Base-by-base conservation (phyloP, 1,139 yeast genomes). In the Hansenula lynferdii region DNA sequence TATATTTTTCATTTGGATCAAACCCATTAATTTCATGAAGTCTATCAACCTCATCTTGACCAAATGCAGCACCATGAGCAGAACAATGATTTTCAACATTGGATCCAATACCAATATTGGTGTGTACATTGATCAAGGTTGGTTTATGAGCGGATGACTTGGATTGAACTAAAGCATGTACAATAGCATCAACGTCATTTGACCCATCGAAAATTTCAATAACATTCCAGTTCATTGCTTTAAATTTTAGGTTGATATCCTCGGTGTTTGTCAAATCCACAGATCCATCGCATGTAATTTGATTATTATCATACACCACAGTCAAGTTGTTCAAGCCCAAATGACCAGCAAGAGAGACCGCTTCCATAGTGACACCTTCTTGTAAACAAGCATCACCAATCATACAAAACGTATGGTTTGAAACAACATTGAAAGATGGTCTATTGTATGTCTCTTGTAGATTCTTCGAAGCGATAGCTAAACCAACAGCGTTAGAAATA, bases 291-390 rank as follows among this genome's bases (percentile, higher is more conserved):
- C 65, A 61, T 15, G 63, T 51, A 36, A 64, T 48, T 32, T 58
- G 62, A 41, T 92, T 92, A 72, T 89, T 96, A 63, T 92, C 99
- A 82, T 94, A 94, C 70, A 92, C 81, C 43, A 94, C 89, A 66
- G 92, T 87, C 70, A 92, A 78, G 75, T 90, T 90, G 65, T 89
- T 89, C 65, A 92, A 81, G 72, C 89, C 77, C 67, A 92, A 75
- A 71, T 92, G 98, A 59, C 98, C 99, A 50, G 98, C 99, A 49
- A 90, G 70, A 32, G 98, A 92, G 55, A 77, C 76, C 40, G 97
- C 95, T 73, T 92, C 99, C 45, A 94, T 77, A 44, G 97, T 78
- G 49, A 92, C 89, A 77, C 99, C 99, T 74, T 92, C 99, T 92
- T 84, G 85, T 75, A 92, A 75, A 73, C 98, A 94, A 55, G 98